Percentiles rank a stretch among this genome's conserved stretches.
phyloP scores from a whole-genome alignment of 2,329 filamentous ascomycete species.

The Penicillium sp. region DNA sequence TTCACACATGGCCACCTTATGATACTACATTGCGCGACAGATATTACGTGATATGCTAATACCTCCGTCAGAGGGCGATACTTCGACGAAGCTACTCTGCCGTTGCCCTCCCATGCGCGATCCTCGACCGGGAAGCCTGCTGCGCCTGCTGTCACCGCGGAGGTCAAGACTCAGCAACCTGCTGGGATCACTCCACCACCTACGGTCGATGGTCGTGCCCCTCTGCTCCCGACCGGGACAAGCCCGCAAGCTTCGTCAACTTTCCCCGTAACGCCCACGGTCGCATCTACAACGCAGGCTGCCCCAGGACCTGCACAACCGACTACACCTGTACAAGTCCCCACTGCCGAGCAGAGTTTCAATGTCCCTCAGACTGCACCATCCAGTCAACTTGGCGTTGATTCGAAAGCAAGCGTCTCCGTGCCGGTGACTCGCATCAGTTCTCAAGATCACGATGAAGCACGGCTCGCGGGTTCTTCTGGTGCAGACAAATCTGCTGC shows the following conservation, averaged over 20 bases:
- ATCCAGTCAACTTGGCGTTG: conserved; percentile 45
- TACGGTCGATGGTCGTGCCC: conserved; percentile 17
- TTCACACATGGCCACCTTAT: background rate
- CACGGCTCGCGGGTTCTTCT: conserved; percentile 22
- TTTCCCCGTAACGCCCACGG: conserved; percentile 3
- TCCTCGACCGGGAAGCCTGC: conserved; percentile 27
- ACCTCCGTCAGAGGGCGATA: conserved; percentile 51
- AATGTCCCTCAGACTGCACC: conserved; percentile 39
- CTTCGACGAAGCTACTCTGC: conserved; percentile 59
- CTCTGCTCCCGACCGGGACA: conserved; percentile 14
- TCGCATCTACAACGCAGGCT: conserved; percentile 12
- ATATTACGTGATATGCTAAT: conserved; percentile 23
- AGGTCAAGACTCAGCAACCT: conserved; percentile 39
- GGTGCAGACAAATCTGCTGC: conserved; percentile 21
- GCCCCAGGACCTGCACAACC: conserved; percentile 8
- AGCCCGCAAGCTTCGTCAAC: conserved; percentile 3
- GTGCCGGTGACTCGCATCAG: conserved; percentile 27
- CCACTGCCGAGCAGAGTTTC: conserved; percentile 12
- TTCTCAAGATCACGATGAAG: conserved; percentile 25
- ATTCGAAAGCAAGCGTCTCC: conserved; percentile 16
- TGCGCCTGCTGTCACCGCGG: conserved; percentile 30
- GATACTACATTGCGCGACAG: background rate
- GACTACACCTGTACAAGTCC: conserved; percentile 9
- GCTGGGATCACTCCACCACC: conserved; percentile 30
- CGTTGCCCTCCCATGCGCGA: conserved; percentile 37